These are phyloP conservation scores for Hypholoma sublateritium DNA, from an alignment of 768 basidiomycete species.

Conservation along the genomic window DNA sequence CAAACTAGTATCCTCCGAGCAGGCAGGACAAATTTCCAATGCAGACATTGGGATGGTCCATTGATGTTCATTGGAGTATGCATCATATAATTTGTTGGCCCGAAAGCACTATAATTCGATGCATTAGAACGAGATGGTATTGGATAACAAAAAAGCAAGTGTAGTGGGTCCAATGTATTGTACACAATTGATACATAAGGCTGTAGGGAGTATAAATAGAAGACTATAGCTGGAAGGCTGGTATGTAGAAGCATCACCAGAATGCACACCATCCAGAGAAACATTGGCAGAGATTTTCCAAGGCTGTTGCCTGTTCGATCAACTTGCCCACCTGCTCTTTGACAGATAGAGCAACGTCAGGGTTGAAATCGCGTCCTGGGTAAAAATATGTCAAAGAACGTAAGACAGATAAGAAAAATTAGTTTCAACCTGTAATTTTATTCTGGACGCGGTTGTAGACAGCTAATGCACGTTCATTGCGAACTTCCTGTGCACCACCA, in stretches of 20 bases:
- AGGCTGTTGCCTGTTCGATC: constrained; percentile 88
- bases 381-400: not conserved
- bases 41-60: too few relatives aligned
- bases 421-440: constrained; percentile 80
- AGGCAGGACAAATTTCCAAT: too few relatives aligned
- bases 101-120: too few relatives aligned
- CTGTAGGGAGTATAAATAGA: constrained; percentile 1
- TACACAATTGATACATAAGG: constrained; percentile 18
- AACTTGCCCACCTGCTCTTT: constrained; percentile 87
- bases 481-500: constrained; percentile 79
- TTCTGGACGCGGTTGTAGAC: constrained; percentile 95
- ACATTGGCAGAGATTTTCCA: constrained; percentile 96
- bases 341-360: constrained; percentile 72
- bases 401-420: not conserved
- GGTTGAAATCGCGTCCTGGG: constrained; percentile 90
- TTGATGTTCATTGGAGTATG: too few relatives aligned
- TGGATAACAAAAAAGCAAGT: not conserved
- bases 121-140: not conserved
- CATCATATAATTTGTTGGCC: too few relatives aligned
- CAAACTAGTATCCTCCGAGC: too few relatives aligned
- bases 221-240: not conserved
- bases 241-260: constrained; percentile 45
- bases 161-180: constrained; percentile 13
- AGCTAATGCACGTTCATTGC: constrained; percentile 85
- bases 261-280: constrained; percentile 96